A percentile compares a stretch with the other conserved stretches of the same genome.
phyloP scores from a whole-genome alignment of 2,329 filamentous ascomycete genomes.

The Aspergillus fumigatus region DNA sequence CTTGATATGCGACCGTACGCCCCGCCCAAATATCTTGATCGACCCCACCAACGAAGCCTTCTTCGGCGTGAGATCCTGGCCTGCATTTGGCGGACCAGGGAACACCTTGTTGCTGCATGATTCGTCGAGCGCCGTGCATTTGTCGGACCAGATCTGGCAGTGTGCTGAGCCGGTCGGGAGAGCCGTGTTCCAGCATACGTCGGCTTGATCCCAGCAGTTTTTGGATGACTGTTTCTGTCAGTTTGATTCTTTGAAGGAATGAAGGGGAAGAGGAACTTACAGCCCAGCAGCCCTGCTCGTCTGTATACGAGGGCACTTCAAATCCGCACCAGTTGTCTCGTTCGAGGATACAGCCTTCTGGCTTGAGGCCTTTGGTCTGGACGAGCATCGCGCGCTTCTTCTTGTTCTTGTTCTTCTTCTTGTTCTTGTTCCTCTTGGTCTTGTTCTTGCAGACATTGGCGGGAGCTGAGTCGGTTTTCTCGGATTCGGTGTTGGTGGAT shows the following conservation, averaged over 20 bases:
- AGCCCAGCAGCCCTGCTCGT: conserved; percentile 57
- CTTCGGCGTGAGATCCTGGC: conserved; percentile 33
- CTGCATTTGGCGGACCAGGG: conserved; percentile 42
- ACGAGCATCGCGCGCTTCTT: conserved; percentile 8
- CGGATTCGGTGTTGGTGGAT: background rate
- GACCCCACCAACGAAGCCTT: background rate
- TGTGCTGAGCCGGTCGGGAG: conserved; percentile 56
- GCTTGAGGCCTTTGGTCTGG: conserved; percentile 51
- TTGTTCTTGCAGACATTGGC: conserved; percentile 5
- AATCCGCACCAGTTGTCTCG: conserved; percentile 70
- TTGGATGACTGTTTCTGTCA: conserved; percentile 36
- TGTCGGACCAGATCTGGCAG: conserved; percentile 60
- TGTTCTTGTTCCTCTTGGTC: too few relatives aligned
- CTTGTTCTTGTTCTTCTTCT: background rate
- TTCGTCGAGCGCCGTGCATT: conserved; percentile 50
- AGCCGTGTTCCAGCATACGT: conserved; percentile 55
- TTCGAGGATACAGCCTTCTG: conserved; percentile 55
- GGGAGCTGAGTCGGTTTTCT: background rate
- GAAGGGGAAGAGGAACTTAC: conserved; percentile 21
- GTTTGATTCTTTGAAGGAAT: background rate
- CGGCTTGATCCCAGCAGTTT: conserved; percentile 56
- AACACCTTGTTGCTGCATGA: conserved; percentile 40
- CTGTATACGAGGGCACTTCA: conserved; percentile 55
- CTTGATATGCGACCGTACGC: background rate
- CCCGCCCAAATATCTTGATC: background rate